phyloP scores from a whole-genome alignment of 371 early-diverging fungal species.

The Zancudomyces culisetae region DNA sequence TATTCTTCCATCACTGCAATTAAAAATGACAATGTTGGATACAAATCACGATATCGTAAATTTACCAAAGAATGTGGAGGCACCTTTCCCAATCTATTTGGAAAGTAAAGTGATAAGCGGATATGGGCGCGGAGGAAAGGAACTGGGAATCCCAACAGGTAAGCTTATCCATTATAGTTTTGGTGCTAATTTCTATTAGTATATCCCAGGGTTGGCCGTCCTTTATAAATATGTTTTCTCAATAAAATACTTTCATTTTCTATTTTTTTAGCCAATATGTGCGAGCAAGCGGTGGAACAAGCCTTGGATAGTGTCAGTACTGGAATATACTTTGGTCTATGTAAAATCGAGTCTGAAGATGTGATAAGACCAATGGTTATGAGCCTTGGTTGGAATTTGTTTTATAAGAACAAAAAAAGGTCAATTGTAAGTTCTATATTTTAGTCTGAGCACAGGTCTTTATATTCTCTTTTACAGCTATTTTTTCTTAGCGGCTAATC shows the following conservation, averaged over 20 bases:
- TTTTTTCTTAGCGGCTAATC: too few relatives aligned
- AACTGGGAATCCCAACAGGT: slow-evolving; percentile 95
- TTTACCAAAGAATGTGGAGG: background rate
- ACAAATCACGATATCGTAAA: background rate
- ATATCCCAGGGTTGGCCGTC: background rate
- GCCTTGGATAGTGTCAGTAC: slow-evolving; percentile 42
- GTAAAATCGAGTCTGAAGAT: slow-evolving; percentile 34
- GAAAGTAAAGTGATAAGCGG: slow-evolving; percentile 69
- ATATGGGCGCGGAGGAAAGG: slow-evolving; percentile 87
- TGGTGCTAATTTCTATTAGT: background rate
- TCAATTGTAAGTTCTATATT: slow-evolving; percentile 74
- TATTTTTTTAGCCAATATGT: slow-evolving; percentile 65
- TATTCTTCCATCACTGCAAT: too few relatives aligned
- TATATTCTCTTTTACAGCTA: background rate
- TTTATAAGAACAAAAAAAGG: slow-evolving; percentile 85
- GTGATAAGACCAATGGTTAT: slow-evolving; percentile 86
- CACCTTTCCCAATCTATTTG: slow-evolving; percentile 52
- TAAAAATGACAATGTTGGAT: too few relatives aligned
- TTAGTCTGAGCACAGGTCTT: background rate
- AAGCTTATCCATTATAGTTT: background rate
- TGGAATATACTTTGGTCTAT: slow-evolving; percentile 94
- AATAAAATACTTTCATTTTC: too few relatives aligned
- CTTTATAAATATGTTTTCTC: background rate
- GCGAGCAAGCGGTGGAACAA: slow-evolving; percentile 48
- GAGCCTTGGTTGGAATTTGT: slow-evolving; percentile 97